Evolutionary conservation across 176 grass and related monocot species (phyloP), one percentile per base, ranked within the genome.

Genomic region (Oropetium thomaeum): DNA sequence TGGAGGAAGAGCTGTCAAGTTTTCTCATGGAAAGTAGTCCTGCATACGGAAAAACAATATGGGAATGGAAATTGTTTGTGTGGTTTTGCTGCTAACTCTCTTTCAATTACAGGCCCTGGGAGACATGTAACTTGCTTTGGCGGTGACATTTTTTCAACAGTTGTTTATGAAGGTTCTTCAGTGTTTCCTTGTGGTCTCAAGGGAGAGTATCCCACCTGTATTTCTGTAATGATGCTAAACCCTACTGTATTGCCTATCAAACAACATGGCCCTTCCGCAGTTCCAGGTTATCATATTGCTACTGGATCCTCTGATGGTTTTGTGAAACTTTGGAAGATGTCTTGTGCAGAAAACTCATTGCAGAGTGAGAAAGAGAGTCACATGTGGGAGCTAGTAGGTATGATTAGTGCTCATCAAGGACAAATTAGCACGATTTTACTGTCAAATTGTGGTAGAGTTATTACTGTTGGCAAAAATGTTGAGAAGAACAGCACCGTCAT

Each of bases 261-360:
- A 47, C 82, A 88, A 58, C 67, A 87, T 70, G 89, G 23, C 15
- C 62, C 83, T 83, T 91, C 35, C 33, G n/a, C n/a, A n/a, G 38
- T 68, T 73, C 71, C 69, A 75, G 65, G 83, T 71, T 97, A 87
- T 79, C 88, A 93, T 63, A 83, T 97, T 79, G 88, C 89, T 76
- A 97, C 94, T 68, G 94, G 94, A 28, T 85, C 51, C 63, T 91
- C 88, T 79, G 81, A 91, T 73, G 90, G 94, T 29, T 91, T 57
- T 67, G 67, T 91, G 26, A 91, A 93, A 81, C 80, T 97, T 67
- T 97, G 94, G 94, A 93, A 89, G 70, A 66, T 81, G 78, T 67
- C 68, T 60, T 68, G 54, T 81, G 65, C 37, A 38, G 82, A 84
- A 66, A 79, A 42, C 53, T 41, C 66, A 42, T 75, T 67, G 73